These are phyloP conservation scores for Mycena belliarum DNA, from an alignment of 768 basidiomycete genomes.

Conservation along the genomic window DNA sequence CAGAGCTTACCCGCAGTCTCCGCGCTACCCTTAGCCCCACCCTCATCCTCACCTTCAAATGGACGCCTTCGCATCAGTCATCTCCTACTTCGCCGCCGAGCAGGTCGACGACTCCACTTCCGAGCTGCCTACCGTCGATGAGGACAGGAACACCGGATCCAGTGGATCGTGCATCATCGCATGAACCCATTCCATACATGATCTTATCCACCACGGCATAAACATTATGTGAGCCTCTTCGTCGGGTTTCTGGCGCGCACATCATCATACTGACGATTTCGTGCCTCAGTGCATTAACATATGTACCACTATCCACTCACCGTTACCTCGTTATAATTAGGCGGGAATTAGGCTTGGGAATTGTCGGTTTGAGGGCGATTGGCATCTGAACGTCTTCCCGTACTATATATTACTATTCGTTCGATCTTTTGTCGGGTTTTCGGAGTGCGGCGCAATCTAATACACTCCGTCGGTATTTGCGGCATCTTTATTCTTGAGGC, in stretches of 20 bases:
- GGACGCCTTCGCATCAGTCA: conserved; percentile 16
- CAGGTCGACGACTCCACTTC: conserved; percentile 4
- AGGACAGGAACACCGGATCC: conserved; percentile 6
- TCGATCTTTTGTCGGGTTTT: conserved; percentile 10
- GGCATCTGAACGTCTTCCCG: conserved; percentile 3
- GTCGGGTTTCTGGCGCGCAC: neutral
- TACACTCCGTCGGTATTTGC: conserved; percentile 4
- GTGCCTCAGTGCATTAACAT: conserved; percentile 2
- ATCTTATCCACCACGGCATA: neutral
- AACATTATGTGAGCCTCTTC: conserved; percentile 6
- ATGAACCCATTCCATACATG: conserved; percentile 3
- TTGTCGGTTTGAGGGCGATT: conserved; percentile 6
- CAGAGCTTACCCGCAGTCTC: neutral
- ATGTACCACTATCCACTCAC: conserved; percentile 4
- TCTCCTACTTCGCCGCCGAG: conserved; percentile 13
- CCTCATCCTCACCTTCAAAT: conserved; percentile 14
- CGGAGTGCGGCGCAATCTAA: neutral
- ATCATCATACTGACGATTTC: neutral
- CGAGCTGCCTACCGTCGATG: conserved; percentile 15
- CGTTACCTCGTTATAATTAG: conserved; percentile 14
- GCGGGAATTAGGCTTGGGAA: conserved; percentile 11
- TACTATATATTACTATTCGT: conserved; percentile 18
- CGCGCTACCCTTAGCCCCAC: neutral
- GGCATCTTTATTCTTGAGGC: too few relatives aligned
- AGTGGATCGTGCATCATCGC: conserved; percentile 17